phyloP scores from a whole-genome alignment of 2,329 filamentous ascomycete species.

The Elsinoe ampelina region DNA sequence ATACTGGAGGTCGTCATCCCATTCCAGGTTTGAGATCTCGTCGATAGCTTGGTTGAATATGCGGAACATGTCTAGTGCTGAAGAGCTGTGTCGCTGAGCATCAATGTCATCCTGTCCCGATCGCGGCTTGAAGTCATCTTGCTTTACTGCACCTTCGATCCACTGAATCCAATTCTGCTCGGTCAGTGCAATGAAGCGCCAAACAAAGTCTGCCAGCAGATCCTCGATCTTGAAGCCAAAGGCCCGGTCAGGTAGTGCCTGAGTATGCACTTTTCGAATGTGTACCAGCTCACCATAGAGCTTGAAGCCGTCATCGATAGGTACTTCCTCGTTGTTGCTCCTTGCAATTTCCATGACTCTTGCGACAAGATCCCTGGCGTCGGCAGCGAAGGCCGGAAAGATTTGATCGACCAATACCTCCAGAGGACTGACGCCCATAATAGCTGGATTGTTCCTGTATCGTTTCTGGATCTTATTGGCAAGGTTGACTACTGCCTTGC shows the following conservation, averaged over 20 bases:
- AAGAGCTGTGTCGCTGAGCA: conserved; percentile 82
- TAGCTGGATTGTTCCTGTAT: conserved; percentile 76
- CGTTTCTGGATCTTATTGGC: conserved; percentile 86
- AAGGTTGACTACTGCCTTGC: conserved; percentile 74
- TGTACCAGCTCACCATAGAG: conserved; percentile 82
- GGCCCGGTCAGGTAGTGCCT: conserved; percentile 58
- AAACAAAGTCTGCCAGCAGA: conserved; percentile 82
- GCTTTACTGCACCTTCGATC: conserved; percentile 83
- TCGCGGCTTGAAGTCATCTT: conserved; percentile 75
- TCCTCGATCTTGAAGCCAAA: conserved; percentile 87
- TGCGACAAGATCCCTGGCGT: conserved; percentile 75
- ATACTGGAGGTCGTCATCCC: conserved; percentile 88
- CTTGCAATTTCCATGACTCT: conserved; percentile 68
- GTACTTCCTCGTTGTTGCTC: conserved; percentile 62
- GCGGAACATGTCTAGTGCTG: conserved; percentile 85
- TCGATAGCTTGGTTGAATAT: conserved; percentile 89
- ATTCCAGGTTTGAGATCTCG: conserved; percentile 75
- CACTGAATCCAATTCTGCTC: conserved; percentile 72
- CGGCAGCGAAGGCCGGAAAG: conserved; percentile 82
- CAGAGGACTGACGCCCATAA: conserved; percentile 65
- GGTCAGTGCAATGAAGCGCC: conserved; percentile 82
- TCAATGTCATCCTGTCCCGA: conserved; percentile 53
- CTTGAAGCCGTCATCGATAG: conserved; percentile 86
- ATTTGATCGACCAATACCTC: conserved; percentile 72
- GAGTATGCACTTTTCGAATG: conserved; percentile 70